Conservation (phyloP, 495 filamentous ascomycete species). For the Immersiella caudata region DNA sequence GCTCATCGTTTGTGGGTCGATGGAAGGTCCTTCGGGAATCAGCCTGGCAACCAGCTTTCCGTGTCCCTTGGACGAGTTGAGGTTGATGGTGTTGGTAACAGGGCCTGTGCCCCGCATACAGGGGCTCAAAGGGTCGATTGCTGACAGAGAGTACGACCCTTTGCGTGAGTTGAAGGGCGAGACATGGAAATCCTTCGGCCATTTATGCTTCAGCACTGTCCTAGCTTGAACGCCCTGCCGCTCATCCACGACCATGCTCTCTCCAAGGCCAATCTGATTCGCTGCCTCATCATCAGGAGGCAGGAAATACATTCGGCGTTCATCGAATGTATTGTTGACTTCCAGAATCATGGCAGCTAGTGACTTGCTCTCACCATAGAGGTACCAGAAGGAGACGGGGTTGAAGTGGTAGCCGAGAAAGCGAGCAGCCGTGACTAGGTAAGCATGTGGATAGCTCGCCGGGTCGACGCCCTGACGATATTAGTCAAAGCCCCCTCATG, state of each 20-base stretch:
- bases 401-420: conserved; percentile 75
- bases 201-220: conserved; percentile 49
- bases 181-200: conserved; percentile 74
- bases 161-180: conserved; percentile 72
- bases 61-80: conserved; percentile 57
- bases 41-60: conserved; percentile 59
- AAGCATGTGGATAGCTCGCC: conserved; percentile 62
- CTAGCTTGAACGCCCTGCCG: not conserved
- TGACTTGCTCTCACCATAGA: conserved; percentile 62
- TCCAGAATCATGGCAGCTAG: conserved; percentile 71
- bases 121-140: conserved; percentile 56
- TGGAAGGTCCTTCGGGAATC: conserved; percentile 47
- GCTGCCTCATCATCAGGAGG: conserved; percentile 32
- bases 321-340: conserved; percentile 78
- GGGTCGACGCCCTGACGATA: conserved; percentile 50
- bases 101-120: conserved; percentile 37
- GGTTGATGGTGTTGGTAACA: conserved; percentile 59
- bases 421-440: conserved; percentile 68
- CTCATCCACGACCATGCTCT: conserved; percentile 16
- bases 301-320: conserved; percentile 67
- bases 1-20: conserved; percentile 53
- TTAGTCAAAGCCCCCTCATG: conserved; percentile 22
- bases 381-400: conserved; percentile 80
- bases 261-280: not conserved
- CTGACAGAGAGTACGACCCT: conserved; percentile 59